Base-by-base conservation (phyloP, 176 grass and related monocot species). In the Aechmea fasciata region DNA sequence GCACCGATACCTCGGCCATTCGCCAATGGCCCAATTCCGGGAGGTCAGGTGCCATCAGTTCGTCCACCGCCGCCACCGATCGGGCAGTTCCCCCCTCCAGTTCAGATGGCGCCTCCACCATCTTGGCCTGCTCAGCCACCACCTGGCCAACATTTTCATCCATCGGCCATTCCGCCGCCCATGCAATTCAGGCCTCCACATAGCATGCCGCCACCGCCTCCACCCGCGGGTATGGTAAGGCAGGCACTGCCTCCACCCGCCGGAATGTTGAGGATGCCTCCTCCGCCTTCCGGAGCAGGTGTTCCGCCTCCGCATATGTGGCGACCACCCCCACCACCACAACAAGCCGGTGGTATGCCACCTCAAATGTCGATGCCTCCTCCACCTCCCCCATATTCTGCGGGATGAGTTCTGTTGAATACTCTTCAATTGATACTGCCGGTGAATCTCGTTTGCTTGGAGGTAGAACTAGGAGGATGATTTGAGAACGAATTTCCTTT, bases 41-140 rank as follows among this genome's bases (percentile, higher is more conserved):
- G 68, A 10, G 65, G 47, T 28, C 79, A 74, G n/a, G 69, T 88
- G 14, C 86, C 70, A 67, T 81, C 65, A 12, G 11, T 87, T 15
- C 77, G 87, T 1, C 95, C 78, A 4, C 89, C 80, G 0, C 77
- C 62, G 13, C 76, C 74, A 1, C 74, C 81, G 70, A 65, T 88
- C 17, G 77, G 82, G 22, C 95, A 93, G 80, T 96, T 78, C 64
- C 92, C 77, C 52, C 82, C 79, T 72, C 84, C 81, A 3, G 83
- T 90, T 82, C 87, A 88, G 80, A 87, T 90, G 89, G 77, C 76
- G 14, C 82, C 71, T 20, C 94, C 85, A 47, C 82, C 86, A 72
- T 66, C 68, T 50, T 93, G 90, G 90, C 77, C 90, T 53, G 68
- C 22, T 41, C 70, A 70, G 54, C 83, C 81, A 8, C 91, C 66